These are phyloP conservation scores for Gossypioides kirkii DNA, from an alignment of 345 rosid species.

Conservation along the genomic window DNA sequence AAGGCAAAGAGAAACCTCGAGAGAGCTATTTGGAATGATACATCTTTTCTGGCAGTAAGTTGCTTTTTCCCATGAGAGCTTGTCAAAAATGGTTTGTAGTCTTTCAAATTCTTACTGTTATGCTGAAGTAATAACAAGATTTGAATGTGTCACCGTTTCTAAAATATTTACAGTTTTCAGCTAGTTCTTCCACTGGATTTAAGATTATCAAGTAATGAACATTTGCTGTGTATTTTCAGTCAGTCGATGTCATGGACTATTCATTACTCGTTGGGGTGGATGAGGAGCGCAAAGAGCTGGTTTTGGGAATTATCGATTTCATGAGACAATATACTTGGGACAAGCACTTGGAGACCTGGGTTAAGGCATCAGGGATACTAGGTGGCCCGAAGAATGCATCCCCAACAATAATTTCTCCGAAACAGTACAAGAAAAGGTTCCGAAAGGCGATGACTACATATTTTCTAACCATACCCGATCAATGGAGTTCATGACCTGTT, in stretches of 20 bases:
- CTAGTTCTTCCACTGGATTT: background rate
- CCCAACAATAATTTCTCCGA: constrained; percentile 85
- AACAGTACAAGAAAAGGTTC: constrained; percentile 90
- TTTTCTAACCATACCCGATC: constrained; percentile 88
- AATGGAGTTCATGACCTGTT: constrained; percentile 62
- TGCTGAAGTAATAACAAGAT: background rate
- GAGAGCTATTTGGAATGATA: constrained; percentile 98
- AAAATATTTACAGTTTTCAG: background rate
- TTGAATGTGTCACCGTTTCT: background rate
- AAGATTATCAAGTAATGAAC: background rate
- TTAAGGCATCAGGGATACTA: constrained; percentile 80
- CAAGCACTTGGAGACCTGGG: constrained; percentile 98
- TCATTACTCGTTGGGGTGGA: constrained; percentile 96
- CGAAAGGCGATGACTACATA: constrained; percentile 93
- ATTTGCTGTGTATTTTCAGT: constrained; percentile 33
- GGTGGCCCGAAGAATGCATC: constrained; percentile 81
- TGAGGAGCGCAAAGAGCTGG: constrained; percentile 77
- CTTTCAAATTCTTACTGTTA: background rate
- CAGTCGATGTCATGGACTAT: constrained; percentile 91
- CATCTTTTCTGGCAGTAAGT: constrained; percentile 86
- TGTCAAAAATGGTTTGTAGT: background rate
- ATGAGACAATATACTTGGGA: constrained; percentile 99
- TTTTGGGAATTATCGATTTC: constrained; percentile 92
- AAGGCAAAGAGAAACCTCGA: constrained; percentile 88
- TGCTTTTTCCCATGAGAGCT: background rate